Evolutionary conservation across 2,329 filamentous ascomycete genomes (phyloP).

Genomic region (Capronia americana): DNA sequence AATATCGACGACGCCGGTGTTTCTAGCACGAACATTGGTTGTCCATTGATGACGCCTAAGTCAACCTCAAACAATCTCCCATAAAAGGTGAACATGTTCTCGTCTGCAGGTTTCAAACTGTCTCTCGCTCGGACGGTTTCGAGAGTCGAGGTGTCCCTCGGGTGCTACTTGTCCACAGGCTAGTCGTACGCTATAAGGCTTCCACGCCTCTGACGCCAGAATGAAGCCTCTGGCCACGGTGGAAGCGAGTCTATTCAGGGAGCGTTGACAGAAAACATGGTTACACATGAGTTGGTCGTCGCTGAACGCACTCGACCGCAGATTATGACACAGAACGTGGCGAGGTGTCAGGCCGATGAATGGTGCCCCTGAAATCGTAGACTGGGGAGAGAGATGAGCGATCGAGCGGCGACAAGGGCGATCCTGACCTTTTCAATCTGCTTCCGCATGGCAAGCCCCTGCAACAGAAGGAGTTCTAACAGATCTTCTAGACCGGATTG

Average conservation of each 20-base stretch:
- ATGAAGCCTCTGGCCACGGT: background rate
- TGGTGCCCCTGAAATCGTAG: slow-evolving; percentile 2
- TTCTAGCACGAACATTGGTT: slow-evolving; percentile 1
- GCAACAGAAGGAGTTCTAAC: slow-evolving; percentile 5
- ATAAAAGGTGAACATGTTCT: background rate
- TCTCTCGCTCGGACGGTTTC: background rate
- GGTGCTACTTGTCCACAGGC: background rate
- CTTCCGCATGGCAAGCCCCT: slow-evolving; percentile 15
- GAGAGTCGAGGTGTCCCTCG: background rate
- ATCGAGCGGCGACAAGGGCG: background rate
- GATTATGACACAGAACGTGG: slow-evolving; percentile 5
- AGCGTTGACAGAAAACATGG: background rate
- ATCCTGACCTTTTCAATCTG: slow-evolving; percentile 18
- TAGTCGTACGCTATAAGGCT: background rate
- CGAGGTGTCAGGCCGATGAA: background rate
- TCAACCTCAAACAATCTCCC: background rate
- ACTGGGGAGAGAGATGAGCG: background rate
- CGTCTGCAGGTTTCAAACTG: background rate
- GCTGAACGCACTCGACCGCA: background rate
- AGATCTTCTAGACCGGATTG: slow-evolving; percentile 20
- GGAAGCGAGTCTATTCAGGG: background rate
- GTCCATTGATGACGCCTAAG: background rate
- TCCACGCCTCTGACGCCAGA: background rate
- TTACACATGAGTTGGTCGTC: background rate
- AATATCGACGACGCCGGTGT: slow-evolving; percentile 2